Conservation (phyloP, 306 rosid species). For the Spatholobus suberectus region DNA sequence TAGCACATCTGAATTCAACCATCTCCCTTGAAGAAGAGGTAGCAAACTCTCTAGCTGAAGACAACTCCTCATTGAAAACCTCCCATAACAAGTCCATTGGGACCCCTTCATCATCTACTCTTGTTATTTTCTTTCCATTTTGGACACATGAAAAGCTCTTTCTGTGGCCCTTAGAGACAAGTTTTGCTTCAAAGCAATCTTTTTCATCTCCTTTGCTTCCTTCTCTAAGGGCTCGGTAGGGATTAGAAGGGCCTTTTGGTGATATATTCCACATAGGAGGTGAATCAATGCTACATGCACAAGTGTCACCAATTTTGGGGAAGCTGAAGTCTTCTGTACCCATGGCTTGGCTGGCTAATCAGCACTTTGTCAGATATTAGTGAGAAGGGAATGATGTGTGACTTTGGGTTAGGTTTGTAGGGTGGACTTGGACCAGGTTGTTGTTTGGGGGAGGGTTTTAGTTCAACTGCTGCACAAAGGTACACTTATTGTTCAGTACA, state of each 20-base stretch:
- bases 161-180: constrained; percentile 22
- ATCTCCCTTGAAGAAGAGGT: constrained; percentile 31
- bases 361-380: constrained; percentile 10
- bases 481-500: neutral
- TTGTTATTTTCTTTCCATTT: neutral
- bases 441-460: constrained; percentile 25
- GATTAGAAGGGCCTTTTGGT: constrained; percentile 36
- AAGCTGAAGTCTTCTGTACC: constrained; percentile 56
- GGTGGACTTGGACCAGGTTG: constrained; percentile 30
- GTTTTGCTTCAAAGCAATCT: constrained; percentile 5
- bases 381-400: constrained; percentile 8
- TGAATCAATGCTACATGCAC: constrained; percentile 42
- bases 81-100: constrained; percentile 74
- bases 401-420: constrained; percentile 45
- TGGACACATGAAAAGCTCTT: constrained; percentile 44
- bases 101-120: constrained; percentile 42
- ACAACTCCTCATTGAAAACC: constrained; percentile 58
- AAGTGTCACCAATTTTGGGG: constrained; percentile 42
- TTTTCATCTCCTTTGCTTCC: constrained; percentile 17
- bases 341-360: constrained; percentile 40
- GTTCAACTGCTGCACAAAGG: constrained; percentile 58
- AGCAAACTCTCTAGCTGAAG: constrained; percentile 24
- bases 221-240: constrained; percentile 20
- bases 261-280: constrained; percentile 56
- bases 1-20: constrained; percentile 37